Evolutionary conservation across 768 basidiomycete genomes (phyloP), one percentile per base, ranked within the genome.

Genomic region (Russula brevipes): DNA sequence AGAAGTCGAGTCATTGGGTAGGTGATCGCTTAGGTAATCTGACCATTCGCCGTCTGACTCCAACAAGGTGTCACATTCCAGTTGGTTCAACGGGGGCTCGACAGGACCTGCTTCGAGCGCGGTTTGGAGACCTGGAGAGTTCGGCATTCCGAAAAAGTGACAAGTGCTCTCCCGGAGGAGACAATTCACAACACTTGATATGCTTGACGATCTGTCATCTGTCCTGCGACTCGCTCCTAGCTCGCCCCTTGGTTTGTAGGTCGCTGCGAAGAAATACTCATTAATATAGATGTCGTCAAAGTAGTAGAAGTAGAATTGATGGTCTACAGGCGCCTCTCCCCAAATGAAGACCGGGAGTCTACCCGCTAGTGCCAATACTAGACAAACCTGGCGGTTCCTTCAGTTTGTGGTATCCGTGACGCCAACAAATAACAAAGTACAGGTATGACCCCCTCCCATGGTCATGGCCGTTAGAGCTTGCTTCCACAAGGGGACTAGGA

Each of bases 51-150:
- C 33, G 5, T 10, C 41, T 38, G 46, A 30, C 46, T 41, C 42
- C 45, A 49, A 11, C 30, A 66, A 85, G 91, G 94, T 3, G 91
- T 95, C 3, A 92, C 89, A 0, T 94, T 96, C 74, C 77, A 82
- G 59, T 81, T 88, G n/a, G 88, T 91, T 5, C 73, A 76, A 2
- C 72, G 77, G 24, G 92, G 92, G 0, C 68, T 91, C 35, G 79
- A 85, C 66, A 74, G 79, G 53, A 72, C 77, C n/a, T 74, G 78
- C 5, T 92, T 91, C 70, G 84, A 88, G 66, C 74, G 79, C n/a
- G 94, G 94, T 0, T 72, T 96, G 36, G 74, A 69, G 19, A 76
- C 81, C 57, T 97, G 94, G 94, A 77, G 88, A 65, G 81, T 72
- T 58, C 75, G 78, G 55, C 76, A 77, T 64, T 71, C 74, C 17